These are phyloP conservation scores for Otatea glauca DNA, from an alignment of 176 grass and related monocot genomes.

Conservation along the genomic window DNA sequence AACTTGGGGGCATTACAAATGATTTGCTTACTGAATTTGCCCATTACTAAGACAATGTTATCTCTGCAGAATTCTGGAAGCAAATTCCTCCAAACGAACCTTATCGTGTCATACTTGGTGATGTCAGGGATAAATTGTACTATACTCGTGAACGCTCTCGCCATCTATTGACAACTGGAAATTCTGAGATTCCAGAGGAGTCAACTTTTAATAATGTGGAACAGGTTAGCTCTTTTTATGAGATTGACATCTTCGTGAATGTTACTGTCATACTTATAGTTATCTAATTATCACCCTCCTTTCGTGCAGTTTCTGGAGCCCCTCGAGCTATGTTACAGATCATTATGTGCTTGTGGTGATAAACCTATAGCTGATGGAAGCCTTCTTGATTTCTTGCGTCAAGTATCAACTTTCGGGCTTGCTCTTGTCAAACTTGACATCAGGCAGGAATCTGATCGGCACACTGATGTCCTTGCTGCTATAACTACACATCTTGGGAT, in stretches of 20 bases:
- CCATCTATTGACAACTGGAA: slow-evolving; percentile 75
- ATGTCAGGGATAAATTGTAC: slow-evolving; percentile 96
- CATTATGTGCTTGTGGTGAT: slow-evolving; percentile 91
- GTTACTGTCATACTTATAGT: neutral
- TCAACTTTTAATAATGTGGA: slow-evolving; percentile 77
- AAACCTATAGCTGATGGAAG: slow-evolving; percentile 91
- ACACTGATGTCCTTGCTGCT: slow-evolving; percentile 91
- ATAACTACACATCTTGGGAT: slow-evolving; percentile 89
- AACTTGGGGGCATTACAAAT: no score
- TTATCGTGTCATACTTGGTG: slow-evolving; percentile 95
- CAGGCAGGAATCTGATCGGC: slow-evolving; percentile 97
- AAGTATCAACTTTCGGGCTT: slow-evolving; percentile 96
- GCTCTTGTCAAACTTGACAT: slow-evolving; percentile 98
- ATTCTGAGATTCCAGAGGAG: slow-evolving; percentile 73
- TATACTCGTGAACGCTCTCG: slow-evolving; percentile 82
- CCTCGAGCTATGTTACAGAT: slow-evolving; percentile 93
- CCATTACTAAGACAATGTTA: slow-evolving; percentile 43
- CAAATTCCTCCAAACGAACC: slow-evolving; percentile 90
- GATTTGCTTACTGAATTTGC: slow-evolving; percentile 28
- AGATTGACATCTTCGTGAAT: slow-evolving; percentile 13
- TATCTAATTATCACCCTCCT: slow-evolving; percentile 26
- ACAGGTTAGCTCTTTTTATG: slow-evolving; percentile 58
- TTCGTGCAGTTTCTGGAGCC: slow-evolving; percentile 83
- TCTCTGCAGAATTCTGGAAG: slow-evolving; percentile 93
- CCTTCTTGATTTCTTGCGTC: slow-evolving; percentile 97